Conservation (phyloP, 1,284 basidiomycete species). For the Rhodotorula sp. region DNA sequence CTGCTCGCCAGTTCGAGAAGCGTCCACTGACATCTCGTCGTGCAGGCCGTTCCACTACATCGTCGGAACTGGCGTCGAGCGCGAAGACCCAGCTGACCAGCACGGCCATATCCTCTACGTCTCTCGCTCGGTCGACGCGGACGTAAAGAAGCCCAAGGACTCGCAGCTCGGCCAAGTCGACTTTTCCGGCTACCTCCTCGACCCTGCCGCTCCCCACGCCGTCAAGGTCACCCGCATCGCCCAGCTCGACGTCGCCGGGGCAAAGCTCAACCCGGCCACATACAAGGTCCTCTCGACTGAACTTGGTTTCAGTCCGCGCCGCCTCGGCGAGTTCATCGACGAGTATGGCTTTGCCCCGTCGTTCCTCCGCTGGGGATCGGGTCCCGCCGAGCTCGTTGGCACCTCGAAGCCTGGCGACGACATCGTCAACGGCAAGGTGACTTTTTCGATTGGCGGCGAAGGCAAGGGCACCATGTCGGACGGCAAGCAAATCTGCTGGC, state of each 20-base stretch:
- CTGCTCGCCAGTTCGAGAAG: neutral
- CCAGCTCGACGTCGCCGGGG: slow-evolving; percentile 10
- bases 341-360: slow-evolving; percentile 38
- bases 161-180: slow-evolving; percentile 18
- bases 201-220: slow-evolving; percentile 1
- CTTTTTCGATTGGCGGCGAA: slow-evolving; percentile 26
- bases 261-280: slow-evolving; percentile 16
- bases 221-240: slow-evolving; percentile 24
- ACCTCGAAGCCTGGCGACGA: slow-evolving; percentile 19
- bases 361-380: slow-evolving; percentile 40
- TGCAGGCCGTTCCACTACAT: slow-evolving; percentile 24
- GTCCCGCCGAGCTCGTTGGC: slow-evolving; percentile 27
- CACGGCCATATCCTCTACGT: slow-evolving; percentile 32
- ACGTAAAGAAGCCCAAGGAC: slow-evolving; percentile 9
- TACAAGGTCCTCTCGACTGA: slow-evolving; percentile 31
- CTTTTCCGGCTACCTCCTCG: slow-evolving; percentile 31
- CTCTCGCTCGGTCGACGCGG: slow-evolving; percentile 17
- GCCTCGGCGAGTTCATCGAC: slow-evolving; percentile 30
- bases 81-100: slow-evolving; percentile 24
- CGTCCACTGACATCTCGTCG: neutral
- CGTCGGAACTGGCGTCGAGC: slow-evolving; percentile 26
- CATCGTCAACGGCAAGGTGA: slow-evolving; percentile 23
- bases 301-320: slow-evolving; percentile 20
- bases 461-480: slow-evolving; percentile 31
- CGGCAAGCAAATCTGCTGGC: slow-evolving; percentile 36